Percentiles rank a stretch among this genome's conserved stretches.
Conservation (phyloP, 2,329 filamentous ascomycete species). For the Aspergillus ibericus region DNA sequence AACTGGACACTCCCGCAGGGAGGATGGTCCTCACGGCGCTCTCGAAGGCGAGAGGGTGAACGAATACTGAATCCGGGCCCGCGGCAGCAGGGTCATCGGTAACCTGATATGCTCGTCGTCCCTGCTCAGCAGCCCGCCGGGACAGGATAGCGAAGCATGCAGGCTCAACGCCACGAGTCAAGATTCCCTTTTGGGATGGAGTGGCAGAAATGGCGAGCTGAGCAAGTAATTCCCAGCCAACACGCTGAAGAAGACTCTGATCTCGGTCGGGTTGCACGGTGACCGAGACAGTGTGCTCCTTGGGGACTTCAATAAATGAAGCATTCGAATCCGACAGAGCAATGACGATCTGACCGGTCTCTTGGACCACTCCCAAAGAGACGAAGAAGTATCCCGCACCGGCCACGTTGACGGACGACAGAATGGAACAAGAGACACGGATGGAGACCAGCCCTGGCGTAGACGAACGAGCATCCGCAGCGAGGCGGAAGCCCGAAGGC, state of each 20-base stretch:
- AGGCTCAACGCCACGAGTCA: too few relatives aligned
- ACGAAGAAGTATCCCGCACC: background rate
- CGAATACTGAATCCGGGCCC: too few relatives aligned
- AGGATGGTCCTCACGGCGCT: too few relatives aligned
- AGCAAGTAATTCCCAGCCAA: background rate
- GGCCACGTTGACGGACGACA: background rate
- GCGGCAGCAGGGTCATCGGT: too few relatives aligned
- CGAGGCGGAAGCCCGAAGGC: background rate
- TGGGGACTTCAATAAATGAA: background rate
- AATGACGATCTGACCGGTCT: background rate
- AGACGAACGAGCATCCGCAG: background rate
- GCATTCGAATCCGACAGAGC: background rate
- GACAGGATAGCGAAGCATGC: too few relatives aligned
- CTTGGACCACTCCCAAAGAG: background rate
- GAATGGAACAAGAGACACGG: background rate
- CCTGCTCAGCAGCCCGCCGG: too few relatives aligned
- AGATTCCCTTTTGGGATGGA: too few relatives aligned
- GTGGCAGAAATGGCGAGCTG: too few relatives aligned
- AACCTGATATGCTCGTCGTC: too few relatives aligned
- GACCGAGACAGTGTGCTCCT: background rate
- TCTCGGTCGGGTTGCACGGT: background rate
- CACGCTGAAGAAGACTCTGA: background rate
- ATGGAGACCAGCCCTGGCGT: background rate
- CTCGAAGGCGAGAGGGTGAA: too few relatives aligned
- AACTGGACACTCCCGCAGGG: too few relatives aligned